Evolutionary conservation across 345 rosid genomes (phyloP).

Genomic region (Hevea brasiliensis): DNA sequence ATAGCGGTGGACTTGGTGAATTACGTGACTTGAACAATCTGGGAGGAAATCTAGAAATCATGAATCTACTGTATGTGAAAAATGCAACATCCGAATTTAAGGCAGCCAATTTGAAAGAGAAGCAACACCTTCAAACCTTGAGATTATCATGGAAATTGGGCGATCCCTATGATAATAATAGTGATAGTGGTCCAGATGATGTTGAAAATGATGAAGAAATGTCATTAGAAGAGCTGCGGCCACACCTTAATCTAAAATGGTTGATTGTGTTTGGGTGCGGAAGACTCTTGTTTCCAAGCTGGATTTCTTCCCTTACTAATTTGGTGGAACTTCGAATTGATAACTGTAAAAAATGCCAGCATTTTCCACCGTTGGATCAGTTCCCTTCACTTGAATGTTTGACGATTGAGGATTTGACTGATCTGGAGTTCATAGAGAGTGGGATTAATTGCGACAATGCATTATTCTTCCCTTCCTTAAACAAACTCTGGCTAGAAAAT

Average conservation of each 20-base stretch:
- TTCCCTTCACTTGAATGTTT: no score
- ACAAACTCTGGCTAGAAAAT: not conserved
- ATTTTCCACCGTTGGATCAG: no score
- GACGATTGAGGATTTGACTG: not conserved
- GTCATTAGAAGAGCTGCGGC: no score
- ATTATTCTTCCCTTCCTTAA: conserved; percentile 5
- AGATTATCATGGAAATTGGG: not conserved
- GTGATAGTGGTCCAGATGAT: not conserved
- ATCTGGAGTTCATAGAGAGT: conserved; percentile 5
- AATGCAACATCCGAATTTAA: not conserved
- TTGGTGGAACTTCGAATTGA: no score
- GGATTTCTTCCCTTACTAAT: no score
- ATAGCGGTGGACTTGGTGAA: no score
- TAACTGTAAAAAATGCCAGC: no score
- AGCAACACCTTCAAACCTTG: not conserved
- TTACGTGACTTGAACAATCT: not conserved
- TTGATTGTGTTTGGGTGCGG: no score
- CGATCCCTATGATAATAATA: not conserved
- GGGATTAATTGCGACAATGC: no score
- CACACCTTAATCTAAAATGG: no score
- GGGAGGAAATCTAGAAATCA: conserved; percentile 7
- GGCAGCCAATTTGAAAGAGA: conserved; percentile 6
- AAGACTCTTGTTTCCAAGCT: no score
- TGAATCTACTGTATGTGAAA: not conserved
- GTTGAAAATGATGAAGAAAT: no score